Conservation (phyloP, 1,284 basidiomycete species). For the Puccinia polysora region DNA sequence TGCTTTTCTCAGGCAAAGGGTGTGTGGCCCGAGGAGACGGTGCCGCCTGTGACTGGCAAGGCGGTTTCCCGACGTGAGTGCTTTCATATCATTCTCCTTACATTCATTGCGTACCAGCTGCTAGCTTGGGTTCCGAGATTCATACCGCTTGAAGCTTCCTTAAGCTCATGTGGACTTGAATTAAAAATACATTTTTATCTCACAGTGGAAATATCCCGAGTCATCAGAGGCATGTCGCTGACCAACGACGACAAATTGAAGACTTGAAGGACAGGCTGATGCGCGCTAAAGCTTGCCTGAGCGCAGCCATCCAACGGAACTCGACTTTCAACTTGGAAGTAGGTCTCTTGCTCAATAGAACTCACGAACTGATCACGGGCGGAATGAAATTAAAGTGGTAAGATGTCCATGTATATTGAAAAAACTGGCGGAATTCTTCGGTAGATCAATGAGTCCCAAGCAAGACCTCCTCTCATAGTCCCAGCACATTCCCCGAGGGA, state of each 20-base stretch:
- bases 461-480: not conserved
- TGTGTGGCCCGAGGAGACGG: conserved; percentile 41
- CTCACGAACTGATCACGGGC: not conserved
- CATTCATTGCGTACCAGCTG: not conserved
- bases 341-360: not conserved
- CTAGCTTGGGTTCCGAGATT: not conserved
- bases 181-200: too few species aligned
- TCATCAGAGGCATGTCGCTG: conserved; percentile 23
- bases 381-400: not conserved
- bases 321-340: conserved; percentile 23
- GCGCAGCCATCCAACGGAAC: not conserved
- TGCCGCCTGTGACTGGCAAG: conserved; percentile 42
- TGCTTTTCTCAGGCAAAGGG: conserved; percentile 31
- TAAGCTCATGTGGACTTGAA: not conserved
- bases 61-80: conserved; percentile 39
- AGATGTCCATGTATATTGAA: not conserved
- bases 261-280: conserved; percentile 20
- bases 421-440: not conserved
- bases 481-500: not conserved
- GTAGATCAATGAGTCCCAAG: not conserved
- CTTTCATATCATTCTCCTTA: not conserved
- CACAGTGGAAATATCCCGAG: conserved; percentile 41
- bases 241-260: conserved; percentile 35
- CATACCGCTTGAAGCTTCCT: not conserved
- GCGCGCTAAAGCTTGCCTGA: conserved; percentile 6